These are phyloP conservation scores for Fistulinella prunicolor DNA, from an alignment of 768 basidiomycete genomes.

Conservation along the genomic window DNA sequence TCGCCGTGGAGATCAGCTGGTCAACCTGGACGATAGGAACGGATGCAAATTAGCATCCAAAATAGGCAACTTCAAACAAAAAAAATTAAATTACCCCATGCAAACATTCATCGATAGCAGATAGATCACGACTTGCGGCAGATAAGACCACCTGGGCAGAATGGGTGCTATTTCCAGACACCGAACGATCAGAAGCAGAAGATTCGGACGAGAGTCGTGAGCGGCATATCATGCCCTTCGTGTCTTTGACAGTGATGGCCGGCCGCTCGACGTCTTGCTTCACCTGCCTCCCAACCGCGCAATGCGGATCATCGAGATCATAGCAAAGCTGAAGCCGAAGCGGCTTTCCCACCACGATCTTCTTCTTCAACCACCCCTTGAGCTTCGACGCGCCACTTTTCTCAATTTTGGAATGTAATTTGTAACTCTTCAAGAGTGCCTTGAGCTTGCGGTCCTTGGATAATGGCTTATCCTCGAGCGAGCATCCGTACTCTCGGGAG, in stretches of 20 bases:
- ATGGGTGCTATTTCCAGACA: conserved; percentile 39
- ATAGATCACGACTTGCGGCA: conserved; percentile 55
- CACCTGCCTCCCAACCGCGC: conserved; percentile 38
- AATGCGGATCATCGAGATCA: conserved; percentile 40
- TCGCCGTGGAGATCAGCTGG: conserved; percentile 50
- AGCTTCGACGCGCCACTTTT: conserved; percentile 46
- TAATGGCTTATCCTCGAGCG: conserved; percentile 24
- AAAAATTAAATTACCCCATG: conserved; percentile 45
- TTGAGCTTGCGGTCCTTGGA: conserved; percentile 39
- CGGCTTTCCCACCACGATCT: conserved; percentile 43
- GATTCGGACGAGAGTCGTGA: conserved; percentile 7
- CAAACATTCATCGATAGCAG: conserved; percentile 51
- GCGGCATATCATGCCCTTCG: conserved; percentile 20
- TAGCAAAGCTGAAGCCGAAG: conserved; percentile 38
- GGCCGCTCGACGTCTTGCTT: conserved; percentile 26
- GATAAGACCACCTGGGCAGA: conserved; percentile 49
- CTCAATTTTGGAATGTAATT: conserved; percentile 32
- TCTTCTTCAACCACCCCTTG: conserved; percentile 64
- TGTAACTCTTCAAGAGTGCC: conserved; percentile 42
- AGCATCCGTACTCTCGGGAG: conserved; percentile 17
- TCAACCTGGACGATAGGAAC: conserved; percentile 42
- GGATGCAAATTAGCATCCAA: conserved; percentile 6
- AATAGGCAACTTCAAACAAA: conserved; percentile 7
- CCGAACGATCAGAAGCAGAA: conserved; percentile 6
- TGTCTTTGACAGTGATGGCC: conserved; percentile 22